These are phyloP conservation scores for Adenanthera pavonina DNA, from an alignment of 306 rosid genomes.

Conservation along the genomic window DNA sequence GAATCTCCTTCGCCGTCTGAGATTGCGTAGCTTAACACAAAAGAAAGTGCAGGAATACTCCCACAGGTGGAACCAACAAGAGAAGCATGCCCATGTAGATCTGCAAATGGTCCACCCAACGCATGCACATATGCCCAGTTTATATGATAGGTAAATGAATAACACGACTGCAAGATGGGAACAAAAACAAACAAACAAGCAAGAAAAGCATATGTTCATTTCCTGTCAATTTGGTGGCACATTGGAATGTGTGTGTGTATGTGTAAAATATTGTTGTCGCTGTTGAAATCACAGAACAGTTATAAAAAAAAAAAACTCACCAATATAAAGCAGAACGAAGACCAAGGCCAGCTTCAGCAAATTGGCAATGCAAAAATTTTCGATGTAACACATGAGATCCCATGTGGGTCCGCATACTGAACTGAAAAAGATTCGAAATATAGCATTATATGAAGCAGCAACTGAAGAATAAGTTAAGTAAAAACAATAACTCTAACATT, in stretches of 20 bases:
- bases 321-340: conserved; percentile 61
- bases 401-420: conserved; percentile 70
- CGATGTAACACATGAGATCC: conserved; percentile 67
- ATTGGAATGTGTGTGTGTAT: no score
- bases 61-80: conserved; percentile 50
- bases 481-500: no score
- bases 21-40: conserved; percentile 44
- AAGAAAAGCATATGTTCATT: not conserved
- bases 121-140: conserved; percentile 62
- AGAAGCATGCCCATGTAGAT: conserved; percentile 52
- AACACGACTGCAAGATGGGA: conserved; percentile 56
- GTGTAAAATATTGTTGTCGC: not conserved
- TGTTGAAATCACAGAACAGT: not conserved
- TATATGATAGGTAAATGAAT: conserved; percentile 54
- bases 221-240: not conserved
- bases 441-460: not conserved
- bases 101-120: conserved; percentile 52
- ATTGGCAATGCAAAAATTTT: conserved; percentile 66
- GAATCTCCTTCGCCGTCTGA: conserved; percentile 43
- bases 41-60: conserved; percentile 63
- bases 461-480: no score
- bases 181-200: not conserved
- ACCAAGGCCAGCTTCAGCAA: conserved; percentile 58
- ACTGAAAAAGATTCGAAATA: conserved; percentile 44
- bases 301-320: conserved; percentile 45